Evolutionary conservation across 768 basidiomycete species (phyloP).

Genomic region (Porpolomopsis calyptriformis): DNA sequence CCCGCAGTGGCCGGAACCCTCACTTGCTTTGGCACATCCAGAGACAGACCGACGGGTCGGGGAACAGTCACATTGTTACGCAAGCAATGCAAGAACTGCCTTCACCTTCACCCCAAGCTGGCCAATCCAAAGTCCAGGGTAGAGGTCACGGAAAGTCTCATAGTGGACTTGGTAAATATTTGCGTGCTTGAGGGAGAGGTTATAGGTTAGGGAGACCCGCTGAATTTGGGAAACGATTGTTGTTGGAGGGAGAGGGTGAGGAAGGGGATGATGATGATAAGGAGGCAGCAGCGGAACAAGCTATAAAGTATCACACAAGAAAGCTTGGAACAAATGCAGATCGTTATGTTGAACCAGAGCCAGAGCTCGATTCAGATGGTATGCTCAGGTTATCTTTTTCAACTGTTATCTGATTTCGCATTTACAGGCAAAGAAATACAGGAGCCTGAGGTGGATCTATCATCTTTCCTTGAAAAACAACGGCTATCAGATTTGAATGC

Average conservation of each 20-base stretch:
- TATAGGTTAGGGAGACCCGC: slow-evolving; percentile 52
- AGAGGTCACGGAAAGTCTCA: slow-evolving; percentile 47
- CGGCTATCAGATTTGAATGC: slow-evolving; percentile 31
- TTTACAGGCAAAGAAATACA: slow-evolving; percentile 47
- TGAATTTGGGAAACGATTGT: slow-evolving; percentile 48
- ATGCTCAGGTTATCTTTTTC: neutral
- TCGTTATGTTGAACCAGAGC: slow-evolving; percentile 62
- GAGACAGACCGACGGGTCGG: too few species aligned
- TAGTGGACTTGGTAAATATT: slow-evolving; percentile 64
- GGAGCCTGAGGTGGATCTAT: slow-evolving; percentile 67
- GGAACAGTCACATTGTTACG: too few species aligned
- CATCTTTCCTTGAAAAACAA: slow-evolving; percentile 56
- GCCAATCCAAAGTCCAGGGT: slow-evolving; percentile 28
- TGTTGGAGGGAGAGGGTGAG: slow-evolving; percentile 48
- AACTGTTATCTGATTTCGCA: neutral
- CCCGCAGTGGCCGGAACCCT: too few species aligned
- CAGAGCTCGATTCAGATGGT: slow-evolving; percentile 66
- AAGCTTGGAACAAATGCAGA: slow-evolving; percentile 61
- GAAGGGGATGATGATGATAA: slow-evolving; percentile 27
- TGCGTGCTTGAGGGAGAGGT: slow-evolving; percentile 60
- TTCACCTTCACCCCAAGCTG: too few species aligned
- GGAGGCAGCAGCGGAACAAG: slow-evolving; percentile 39
- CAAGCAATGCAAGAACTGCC: too few species aligned
- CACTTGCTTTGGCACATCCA: too few species aligned
- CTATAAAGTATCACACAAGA: slow-evolving; percentile 43